These are phyloP conservation scores for Pittosporum tobira DNA, from an alignment of 129 eudicot genomes.

Conservation along the genomic window DNA sequence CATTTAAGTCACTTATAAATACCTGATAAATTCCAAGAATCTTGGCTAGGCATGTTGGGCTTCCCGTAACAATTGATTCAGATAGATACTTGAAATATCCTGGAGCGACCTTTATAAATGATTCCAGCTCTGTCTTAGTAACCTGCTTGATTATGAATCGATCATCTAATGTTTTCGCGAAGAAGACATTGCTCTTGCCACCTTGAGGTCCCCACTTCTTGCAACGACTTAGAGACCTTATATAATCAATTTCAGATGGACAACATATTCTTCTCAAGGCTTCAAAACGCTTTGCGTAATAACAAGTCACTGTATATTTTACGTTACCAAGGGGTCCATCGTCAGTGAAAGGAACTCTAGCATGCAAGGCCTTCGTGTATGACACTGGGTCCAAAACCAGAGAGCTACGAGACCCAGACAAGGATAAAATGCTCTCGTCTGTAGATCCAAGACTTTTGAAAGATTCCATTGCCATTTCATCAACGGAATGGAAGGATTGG, in stretches of 20 bases:
- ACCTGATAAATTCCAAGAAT: constrained; percentile 93
- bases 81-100: constrained; percentile 69
- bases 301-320: constrained; percentile 74
- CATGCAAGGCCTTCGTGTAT: constrained; percentile 60
- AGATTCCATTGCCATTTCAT: constrained; percentile 53
- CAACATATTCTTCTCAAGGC: constrained; percentile 61
- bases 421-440: constrained; percentile 61
- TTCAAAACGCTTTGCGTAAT: constrained; percentile 78
- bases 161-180: constrained; percentile 89
- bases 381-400: constrained; percentile 52
- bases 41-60: constrained; percentile 97
- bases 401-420: constrained; percentile 52
- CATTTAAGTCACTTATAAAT: too few species aligned
- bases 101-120: constrained; percentile 78
- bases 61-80: constrained; percentile 63
- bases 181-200: constrained; percentile 85
- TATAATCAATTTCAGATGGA: constrained; percentile 62
- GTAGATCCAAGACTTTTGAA: constrained; percentile 41
- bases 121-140: constrained; percentile 81
- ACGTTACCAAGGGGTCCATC: constrained; percentile 85
- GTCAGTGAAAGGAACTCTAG: constrained; percentile 59
- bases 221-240: constrained; percentile 88
- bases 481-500: constrained; percentile 45
- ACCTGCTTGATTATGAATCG: constrained; percentile 85
- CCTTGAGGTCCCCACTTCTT: constrained; percentile 95